Evolutionary conservation across 1,284 basidiomycete genomes (phyloP), one percentile per base, ranked within the genome.

Genomic region (Rhodotorula sp.): DNA sequence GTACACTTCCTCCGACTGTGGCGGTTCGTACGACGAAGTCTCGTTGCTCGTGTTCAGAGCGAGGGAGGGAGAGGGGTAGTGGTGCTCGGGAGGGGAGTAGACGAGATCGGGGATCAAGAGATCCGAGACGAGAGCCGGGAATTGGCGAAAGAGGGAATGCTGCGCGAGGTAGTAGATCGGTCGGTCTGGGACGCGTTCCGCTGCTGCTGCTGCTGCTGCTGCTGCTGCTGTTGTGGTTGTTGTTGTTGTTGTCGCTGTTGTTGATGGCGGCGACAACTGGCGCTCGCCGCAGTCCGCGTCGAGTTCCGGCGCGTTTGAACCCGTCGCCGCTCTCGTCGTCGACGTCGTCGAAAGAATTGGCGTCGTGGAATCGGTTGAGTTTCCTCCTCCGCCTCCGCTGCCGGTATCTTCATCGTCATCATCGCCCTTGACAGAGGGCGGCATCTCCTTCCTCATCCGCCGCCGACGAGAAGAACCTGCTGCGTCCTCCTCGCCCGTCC

Each of bases 21-120:
- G 93, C 1, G 90, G 87, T 10, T 34, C 34, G 34, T 34, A 34
- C 34, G 34, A 34, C 34, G 34, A 34, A 5, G 34, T 34, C 34
- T 34, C 34, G 5, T 34, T 34, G 34, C 34, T 8, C 34, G 34
- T 8, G 34, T 34, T 34, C 8, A 5, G 6, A 34, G 4, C 34
- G 34, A 34, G 34, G 6, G 34, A 34, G 34, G 6, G 34, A 34
- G 34, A 34, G 6, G n/a, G 10, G 12, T 46, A 34, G 46, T 58
- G 60, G 5, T 85, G 77, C 10, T 84, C 79, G n/a, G 89, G 86
- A 5, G 83, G 85, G 8, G 90, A 85, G 79, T 91, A 97, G 34
- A 92, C 89, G 79, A 95, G 94, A 80, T 97, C 94, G 0, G 96
- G 95, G 10, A 91, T 78, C 18, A 86, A 74, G 62, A 96, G 87